Evolutionary conservation across 140 eudicot species (phyloP).

Genomic region (Senecio squalidus): DNA sequence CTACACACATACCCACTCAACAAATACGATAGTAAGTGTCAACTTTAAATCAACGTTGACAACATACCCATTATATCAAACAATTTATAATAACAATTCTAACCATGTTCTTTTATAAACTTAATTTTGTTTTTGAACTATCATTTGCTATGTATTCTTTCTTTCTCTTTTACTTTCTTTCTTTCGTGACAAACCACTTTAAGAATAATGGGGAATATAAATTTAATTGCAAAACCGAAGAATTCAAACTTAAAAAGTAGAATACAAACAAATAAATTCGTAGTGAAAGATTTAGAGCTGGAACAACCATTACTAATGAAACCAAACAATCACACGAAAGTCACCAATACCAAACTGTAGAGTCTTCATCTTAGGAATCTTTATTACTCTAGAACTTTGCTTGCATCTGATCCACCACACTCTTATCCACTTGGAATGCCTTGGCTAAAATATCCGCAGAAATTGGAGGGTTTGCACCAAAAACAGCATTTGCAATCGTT

Average conservation of each 20-base stretch:
- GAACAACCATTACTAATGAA: neutral
- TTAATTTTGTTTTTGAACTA: no score
- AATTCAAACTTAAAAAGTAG: neutral
- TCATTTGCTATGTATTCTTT: no score
- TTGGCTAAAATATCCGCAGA: slow-evolving; percentile 18
- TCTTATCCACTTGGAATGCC: slow-evolving; percentile 24
- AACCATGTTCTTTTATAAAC: no score
- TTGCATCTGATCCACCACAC: slow-evolving; percentile 15
- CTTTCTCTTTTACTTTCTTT: no score
- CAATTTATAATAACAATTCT: no score
- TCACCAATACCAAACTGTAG: neutral
- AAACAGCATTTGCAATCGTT: slow-evolving; percentile 22
- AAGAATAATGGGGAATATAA: no score
- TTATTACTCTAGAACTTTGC: slow-evolving; percentile 16
- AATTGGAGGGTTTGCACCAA: slow-evolving; percentile 29
- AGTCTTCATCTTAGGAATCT: neutral
- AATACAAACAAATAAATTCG: neutral
- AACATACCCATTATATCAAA: no score
- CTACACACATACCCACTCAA: no score
- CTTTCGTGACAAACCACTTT: no score
- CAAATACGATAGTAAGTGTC: no score
- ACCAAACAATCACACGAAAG: slow-evolving; percentile 1
- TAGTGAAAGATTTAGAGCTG: neutral
- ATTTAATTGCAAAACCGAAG: no score
- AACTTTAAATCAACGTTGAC: no score